Base-by-base conservation (phyloP, 352 stramenopile genomes). In the Phytophthora ramorum region DNA sequence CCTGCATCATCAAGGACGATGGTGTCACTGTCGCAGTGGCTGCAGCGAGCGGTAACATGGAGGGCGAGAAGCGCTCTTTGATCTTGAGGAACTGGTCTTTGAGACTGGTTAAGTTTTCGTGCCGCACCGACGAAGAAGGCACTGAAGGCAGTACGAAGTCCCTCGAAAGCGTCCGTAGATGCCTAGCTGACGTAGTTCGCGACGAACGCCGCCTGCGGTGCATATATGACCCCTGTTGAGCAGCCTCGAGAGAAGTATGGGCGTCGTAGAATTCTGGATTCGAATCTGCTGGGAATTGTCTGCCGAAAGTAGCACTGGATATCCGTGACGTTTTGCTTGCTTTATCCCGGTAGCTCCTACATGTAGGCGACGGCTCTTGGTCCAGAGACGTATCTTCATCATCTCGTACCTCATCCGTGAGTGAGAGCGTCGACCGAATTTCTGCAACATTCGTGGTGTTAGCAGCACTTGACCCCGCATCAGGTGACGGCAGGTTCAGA, bases 81-180 rank as follows among this genome's bases (percentile, higher is more conserved):
- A 93, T 90, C 61, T 84, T 87, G 37, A 92, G 78, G 26, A 93
- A 93, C 44, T 93, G 85, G 38, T 93, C 85, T 26, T 89, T 90
- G 7, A 93, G 68, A 47, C 77, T 88, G n/a, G 78, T 83, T 61
- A 85, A 90, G 47, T 85, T 90, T 41, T 90, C 83, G 35, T 90
- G 80, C 4, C 71, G 54, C 2, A 87, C 56, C 1, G 72, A 71
- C 5, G 78, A 87, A 44, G 69, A 45, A 7, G 76, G 61, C n/a
- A 73, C 48, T 12, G 76, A 75, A 8, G 67, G 73, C 16, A 91
- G 59, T n/a, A 83, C 67, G 62, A 91, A 91, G 38, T 90, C 83
- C 43, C 80, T 69, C 13, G 73, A 74, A 7, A 88, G 67, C n/a
- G 76, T 79, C 2, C 76, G 79, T n/a, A 78, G 46, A 50, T 76